Percentiles rank a stretch among this genome's conserved stretches.
phyloP scores from a whole-genome alignment of 108 stramenopile genomes.

The Schizochytrium sp. region DNA sequence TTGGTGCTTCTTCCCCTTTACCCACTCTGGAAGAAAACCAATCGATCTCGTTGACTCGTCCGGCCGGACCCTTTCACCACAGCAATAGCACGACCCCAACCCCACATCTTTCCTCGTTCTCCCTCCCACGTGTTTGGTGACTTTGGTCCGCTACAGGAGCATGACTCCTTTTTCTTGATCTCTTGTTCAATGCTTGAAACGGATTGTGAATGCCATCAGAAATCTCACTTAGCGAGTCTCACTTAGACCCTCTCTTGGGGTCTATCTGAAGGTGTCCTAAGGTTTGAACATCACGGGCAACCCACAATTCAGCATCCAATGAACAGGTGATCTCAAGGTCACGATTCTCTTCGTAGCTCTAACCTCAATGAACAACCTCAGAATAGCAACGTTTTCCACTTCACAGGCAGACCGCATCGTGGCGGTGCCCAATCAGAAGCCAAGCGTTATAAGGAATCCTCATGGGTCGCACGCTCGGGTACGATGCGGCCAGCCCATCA shows the following conservation, averaged over 20 bases:
- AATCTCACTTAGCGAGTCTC: background rate
- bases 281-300: background rate
- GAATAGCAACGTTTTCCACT: background rate
- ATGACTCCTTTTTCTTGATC: no score
- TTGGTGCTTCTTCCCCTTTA: no score
- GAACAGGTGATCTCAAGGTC: no score
- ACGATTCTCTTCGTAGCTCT: no score
- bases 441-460: background rate
- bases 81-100: no score
- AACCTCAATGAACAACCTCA: background rate
- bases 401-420: background rate
- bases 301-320: background rate
- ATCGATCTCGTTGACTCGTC: no score
- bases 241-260: background rate
- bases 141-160: no score
- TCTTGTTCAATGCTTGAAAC: background rate
- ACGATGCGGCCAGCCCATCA: background rate
- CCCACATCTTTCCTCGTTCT: no score
- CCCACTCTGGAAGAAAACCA: no score
- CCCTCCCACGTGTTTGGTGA: no score
- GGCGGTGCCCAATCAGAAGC: background rate
- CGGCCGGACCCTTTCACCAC: no score
- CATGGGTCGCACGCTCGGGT: background rate
- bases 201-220: background rate
- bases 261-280: slow-evolving; percentile 9